phyloP scores from a whole-genome alignment of 768 basidiomycete species.

The Mrakia hoshinonis region DNA sequence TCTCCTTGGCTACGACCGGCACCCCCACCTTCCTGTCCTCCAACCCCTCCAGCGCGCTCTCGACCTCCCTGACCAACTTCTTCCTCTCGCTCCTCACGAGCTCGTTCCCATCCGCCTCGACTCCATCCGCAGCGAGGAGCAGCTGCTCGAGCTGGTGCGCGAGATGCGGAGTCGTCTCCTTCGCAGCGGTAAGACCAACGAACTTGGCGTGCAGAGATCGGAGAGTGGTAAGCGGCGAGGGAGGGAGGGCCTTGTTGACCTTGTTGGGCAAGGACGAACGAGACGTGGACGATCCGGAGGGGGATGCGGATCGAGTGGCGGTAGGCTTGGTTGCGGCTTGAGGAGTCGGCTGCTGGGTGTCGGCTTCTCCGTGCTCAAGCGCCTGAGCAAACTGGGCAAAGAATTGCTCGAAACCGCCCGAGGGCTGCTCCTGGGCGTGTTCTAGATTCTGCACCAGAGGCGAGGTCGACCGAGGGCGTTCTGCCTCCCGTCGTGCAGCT shows the following conservation, averaged over 20 bases:
- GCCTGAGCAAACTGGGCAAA: background rate
- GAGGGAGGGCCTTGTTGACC: slow-evolving; percentile 18
- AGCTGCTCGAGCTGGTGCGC: slow-evolving; percentile 11
- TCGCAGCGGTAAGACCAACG: background rate
- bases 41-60: background rate
- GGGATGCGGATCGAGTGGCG: slow-evolving; percentile 12
- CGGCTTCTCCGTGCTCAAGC: background rate
- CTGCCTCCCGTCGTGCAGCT: background rate
- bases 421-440: background rate
- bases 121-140: background rate
- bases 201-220: background rate
- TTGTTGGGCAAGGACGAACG: background rate
- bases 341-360: background rate
- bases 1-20: background rate
- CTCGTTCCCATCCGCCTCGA: slow-evolving; percentile 5
- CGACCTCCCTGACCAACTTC: slow-evolving; percentile 10
- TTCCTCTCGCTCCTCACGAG: slow-evolving; percentile 5
- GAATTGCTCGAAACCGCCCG: background rate
- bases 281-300: background rate
- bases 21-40: background rate
- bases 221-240: slow-evolving; percentile 4
- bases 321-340: background rate
- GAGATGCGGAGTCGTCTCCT: background rate
- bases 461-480: background rate
- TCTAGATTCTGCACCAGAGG: background rate